Base-by-base conservation (phyloP, 805 yeast species). In the Saccharomycopsis sp. region DNA sequence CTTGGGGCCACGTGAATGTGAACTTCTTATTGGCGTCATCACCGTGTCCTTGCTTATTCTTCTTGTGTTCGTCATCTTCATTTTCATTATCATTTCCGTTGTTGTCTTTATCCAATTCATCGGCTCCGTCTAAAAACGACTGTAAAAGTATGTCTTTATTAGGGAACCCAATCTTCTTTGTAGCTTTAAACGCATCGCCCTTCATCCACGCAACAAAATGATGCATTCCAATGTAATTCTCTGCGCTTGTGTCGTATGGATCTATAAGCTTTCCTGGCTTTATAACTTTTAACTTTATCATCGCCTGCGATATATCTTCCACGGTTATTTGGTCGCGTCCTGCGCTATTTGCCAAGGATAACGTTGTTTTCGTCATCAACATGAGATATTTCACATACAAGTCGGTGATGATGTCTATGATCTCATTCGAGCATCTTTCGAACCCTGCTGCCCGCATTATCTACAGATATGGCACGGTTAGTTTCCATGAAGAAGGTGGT, bases 391-490 rank as follows among this genome's bases (percentile, higher is more conserved):
- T 78, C 17, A 87, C 73, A 67, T 86, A 83, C 1, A 93, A 67
- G 66, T 91, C 97, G 0, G 96, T 85, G n/a, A 91, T 64, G 1
- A 84, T 78, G 66, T 90, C 92, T 8, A 93, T 75, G 1, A 87
- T 80, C 5, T 82, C 75, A 5, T 93, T 88, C 55, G 84, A 77
- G 63, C 92, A 84, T 65, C 84, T 79, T 62, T 89, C 97, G 66
- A 91, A 89, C 0, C 99, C 99, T 34, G 84, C 81, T 0, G 94
- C 83, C 62, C 89, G 83, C 56, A 93, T 77, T 2, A 86, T 73
- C 71, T 86, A 85, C 0, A 80, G 76, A 35, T 47, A 49, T 44
- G 60, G 47, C 23, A 59, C 74, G 69, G 62, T 52, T 49, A 44
- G 35, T 34, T 22, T 19, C 15, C 71, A 62, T 2, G 73, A 65